Evolutionary conservation across 148 eudicot genomes (phyloP), one percentile per base, ranked within the genome.

Genomic region (Dianthus caryophyllus): DNA sequence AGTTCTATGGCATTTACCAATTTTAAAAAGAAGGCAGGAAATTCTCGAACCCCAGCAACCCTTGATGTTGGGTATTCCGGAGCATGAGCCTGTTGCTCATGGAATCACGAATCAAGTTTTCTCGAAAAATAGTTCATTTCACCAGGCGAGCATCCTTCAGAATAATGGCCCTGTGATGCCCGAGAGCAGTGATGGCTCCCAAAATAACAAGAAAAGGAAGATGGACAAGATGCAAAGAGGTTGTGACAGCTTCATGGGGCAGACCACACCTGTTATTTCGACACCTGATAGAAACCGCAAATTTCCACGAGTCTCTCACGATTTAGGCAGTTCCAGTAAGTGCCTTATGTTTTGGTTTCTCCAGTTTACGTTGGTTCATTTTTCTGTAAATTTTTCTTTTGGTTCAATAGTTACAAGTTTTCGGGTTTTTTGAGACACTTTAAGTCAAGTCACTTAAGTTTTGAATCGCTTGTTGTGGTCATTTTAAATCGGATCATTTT

Each of bases 291-390:
- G 31, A 0, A n/a, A 31, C 0, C 2, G 14, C 5, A 49, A n/a
- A 33, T 70, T 70, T 9, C 2, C 31, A 0, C 11, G 36, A 22
- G 16, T 38, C 21, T 13, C 51, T 46, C 10, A 0, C 16, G 17
- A 36, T n/a, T 33, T 25, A 36, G 67, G 67, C 36, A 20, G 61
- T 62, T 9, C 52, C n/a, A 33, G 73, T 71, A 61, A 61, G 60
- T 49, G 20, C 27, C 49, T 38, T 10, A 6, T 7, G n/a, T 51
- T 30, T 50, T 15, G 31, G 18, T 21, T 30, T 60, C 38, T 22
- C 12, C 44, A 41, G 44, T 9, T 41, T 41, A 6, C 1, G 44
- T 41, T 13, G 44, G 44, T 1, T 41, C 8, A 41, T 41, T 41
- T 41, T 41, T 5, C 11, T 1, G 6, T 13, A 41, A 41, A 13